Conservation (phyloP, 106 monocot genomes). For the Allium fistulosum region DNA sequence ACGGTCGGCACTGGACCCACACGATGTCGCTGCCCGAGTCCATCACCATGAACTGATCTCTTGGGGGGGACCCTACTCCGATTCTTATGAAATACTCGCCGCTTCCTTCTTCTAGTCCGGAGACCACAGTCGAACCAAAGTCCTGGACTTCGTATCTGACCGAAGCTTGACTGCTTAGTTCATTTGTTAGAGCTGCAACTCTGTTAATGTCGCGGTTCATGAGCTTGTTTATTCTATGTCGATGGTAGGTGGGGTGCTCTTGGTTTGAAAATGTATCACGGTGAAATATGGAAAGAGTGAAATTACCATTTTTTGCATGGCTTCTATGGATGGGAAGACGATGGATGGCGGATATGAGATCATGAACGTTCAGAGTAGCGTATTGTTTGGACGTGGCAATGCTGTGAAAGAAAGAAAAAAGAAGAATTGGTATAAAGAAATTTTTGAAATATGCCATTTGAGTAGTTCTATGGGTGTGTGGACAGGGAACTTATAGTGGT, state of each 20-base stretch:
- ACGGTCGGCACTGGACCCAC: conserved; percentile 77
- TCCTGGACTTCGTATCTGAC: conserved; percentile 11
- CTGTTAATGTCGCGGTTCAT: conserved; percentile 22
- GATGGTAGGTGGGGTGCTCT: conserved; percentile 8
- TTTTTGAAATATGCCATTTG: too few relatives aligned
- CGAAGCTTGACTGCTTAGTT: conserved; percentile 3
- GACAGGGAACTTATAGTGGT: too few relatives aligned
- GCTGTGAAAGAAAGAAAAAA: too few relatives aligned
- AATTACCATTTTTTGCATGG: background rate
- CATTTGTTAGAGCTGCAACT: conserved; percentile 12
- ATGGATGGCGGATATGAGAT: conserved; percentile 5
- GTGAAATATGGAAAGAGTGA: conserved; percentile 23
- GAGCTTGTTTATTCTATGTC: conserved; percentile 15
- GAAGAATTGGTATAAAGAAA: too few relatives aligned
- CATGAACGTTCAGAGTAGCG: conserved; percentile 17
- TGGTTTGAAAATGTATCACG: conserved; percentile 19
- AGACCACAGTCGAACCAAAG: conserved; percentile 50
- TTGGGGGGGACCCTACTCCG: conserved; percentile 61
- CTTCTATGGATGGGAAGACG: background rate
- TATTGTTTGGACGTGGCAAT: conserved; percentile 4
- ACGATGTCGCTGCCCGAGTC: conserved; percentile 85
- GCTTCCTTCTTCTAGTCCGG: conserved; percentile 56
- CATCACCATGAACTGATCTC: conserved; percentile 54
- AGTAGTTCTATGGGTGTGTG: too few relatives aligned
- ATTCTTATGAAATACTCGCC: conserved; percentile 81